These are phyloP conservation scores for Vinca major DNA, from an alignment of 305 asterid genomes.

Conservation along the genomic window DNA sequence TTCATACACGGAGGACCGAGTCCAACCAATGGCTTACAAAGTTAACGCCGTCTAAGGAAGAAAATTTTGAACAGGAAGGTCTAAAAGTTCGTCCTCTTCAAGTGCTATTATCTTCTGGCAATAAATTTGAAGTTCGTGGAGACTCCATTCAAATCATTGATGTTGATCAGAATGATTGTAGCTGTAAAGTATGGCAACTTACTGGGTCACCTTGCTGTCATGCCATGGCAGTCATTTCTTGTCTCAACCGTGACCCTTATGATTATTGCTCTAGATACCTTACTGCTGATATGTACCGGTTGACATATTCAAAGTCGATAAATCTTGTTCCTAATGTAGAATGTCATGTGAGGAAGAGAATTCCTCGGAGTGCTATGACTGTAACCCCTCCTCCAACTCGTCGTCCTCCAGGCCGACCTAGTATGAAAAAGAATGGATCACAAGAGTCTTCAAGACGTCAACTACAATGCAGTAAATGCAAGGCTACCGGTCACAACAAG, in stretches of 20 bases:
- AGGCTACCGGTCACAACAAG: slow-evolving; percentile 89
- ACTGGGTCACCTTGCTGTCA: slow-evolving; percentile 86
- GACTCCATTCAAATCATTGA: slow-evolving; percentile 65
- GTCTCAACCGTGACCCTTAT: slow-evolving; percentile 45
- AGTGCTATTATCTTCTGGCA: slow-evolving; percentile 34
- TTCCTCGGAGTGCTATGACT: slow-evolving; percentile 40
- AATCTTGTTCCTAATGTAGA: slow-evolving; percentile 51
- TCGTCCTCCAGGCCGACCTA: slow-evolving; percentile 93
- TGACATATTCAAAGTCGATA: slow-evolving; percentile 62
- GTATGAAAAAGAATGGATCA: slow-evolving; percentile 54
- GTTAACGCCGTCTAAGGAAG: slow-evolving; percentile 75
- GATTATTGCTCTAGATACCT: slow-evolving; percentile 71
- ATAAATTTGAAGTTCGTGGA: slow-evolving; percentile 65
- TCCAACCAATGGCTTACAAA: slow-evolving; percentile 62
- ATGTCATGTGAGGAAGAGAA: slow-evolving; percentile 33
- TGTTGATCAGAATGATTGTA: slow-evolving; percentile 54
- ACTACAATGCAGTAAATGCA: slow-evolving; percentile 88
- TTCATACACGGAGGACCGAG: slow-evolving; percentile 44
- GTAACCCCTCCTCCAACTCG: slow-evolving; percentile 96
- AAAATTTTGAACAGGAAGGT: slow-evolving; percentile 57
- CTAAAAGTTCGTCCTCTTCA: slow-evolving; percentile 39
- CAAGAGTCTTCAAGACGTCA: slow-evolving; percentile 61
- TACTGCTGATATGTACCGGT: slow-evolving; percentile 52
- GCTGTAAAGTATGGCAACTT: slow-evolving; percentile 71
- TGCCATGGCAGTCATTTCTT: slow-evolving; percentile 53